Base-by-base conservation (phyloP, 108 stramenopile species). In the Phaeodactylum tricornutum region DNA sequence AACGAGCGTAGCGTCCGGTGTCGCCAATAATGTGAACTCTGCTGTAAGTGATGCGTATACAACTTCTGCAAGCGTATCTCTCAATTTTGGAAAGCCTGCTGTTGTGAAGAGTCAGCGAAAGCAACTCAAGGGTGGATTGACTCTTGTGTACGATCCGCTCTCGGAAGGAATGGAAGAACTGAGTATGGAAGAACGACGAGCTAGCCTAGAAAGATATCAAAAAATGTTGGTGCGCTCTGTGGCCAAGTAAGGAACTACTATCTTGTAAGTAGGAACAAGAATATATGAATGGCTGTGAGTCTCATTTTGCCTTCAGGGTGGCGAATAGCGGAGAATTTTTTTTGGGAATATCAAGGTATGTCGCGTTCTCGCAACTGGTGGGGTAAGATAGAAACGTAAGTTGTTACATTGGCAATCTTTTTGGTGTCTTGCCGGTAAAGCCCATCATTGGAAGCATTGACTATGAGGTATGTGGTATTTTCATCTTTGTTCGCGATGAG, bases 121-220 rank as follows among this genome's bases (percentile, higher is more conserved):
- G 20, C 69, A 61, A 19, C 61, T 78, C 36, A 78, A 78, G 43
- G 68, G 68, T 55, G 77, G 77, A 1, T 28, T 78, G 3, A 69
- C 68, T 8, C 46, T 78, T 17, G 59, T 78, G 0, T 78, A 40
- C 36, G 65, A 55, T 28, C 50, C 62, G 3, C 68, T 66, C 12
- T 37, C 36, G 14, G 66, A 60, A 9, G 67, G 47, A 11, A 51
- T 35, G 15, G 40, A 57, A 19, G 76, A 77, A 55, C 39, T 68
- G 23, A 62, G 48, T 34, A 78, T 78, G 77, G 77, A 78, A 55
- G 77, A 78, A 43, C 17, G 52, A 20, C 63, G 77, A 15, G 71
- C 77, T 2, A 23, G 32, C 9, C 52, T 73, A 33, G 50, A 56
- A 4, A 47, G 72, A 23, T 78, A 78, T 36, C 71, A 61, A 22